Conservation (phyloP, 2,329 filamentous ascomycete species). For the Epichloe elymi region DNA sequence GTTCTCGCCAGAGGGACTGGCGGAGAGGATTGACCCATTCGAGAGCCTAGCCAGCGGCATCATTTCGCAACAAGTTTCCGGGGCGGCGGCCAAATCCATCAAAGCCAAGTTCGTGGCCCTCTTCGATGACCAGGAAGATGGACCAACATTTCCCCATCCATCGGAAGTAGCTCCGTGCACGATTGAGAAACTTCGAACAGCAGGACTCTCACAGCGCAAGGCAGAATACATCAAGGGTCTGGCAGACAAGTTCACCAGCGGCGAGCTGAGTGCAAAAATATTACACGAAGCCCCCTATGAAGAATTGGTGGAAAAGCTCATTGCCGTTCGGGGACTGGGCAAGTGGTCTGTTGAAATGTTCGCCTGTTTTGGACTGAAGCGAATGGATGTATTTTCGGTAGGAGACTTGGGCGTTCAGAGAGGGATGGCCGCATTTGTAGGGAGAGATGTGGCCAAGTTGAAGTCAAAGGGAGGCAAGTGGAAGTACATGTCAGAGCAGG, state of each 20-base stretch:
- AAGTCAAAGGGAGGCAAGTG: constrained; percentile 77
- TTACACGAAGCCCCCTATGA: constrained; percentile 73
- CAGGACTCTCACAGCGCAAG: constrained; percentile 85
- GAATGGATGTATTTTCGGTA: constrained; percentile 84
- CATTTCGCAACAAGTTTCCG: constrained; percentile 92
- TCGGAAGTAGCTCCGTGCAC: constrained; percentile 52
- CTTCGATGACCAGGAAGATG: constrained; percentile 37
- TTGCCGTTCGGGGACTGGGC: constrained; percentile 76
- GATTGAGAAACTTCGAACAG: constrained; percentile 60
- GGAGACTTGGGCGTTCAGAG: constrained; percentile 90
- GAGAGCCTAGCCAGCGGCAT: constrained; percentile 72
- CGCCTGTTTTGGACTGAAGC: constrained; percentile 85
- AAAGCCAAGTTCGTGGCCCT: constrained; percentile 70
- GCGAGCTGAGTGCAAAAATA: constrained; percentile 64
- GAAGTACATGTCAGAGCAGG: constrained; percentile 93
- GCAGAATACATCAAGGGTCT: constrained; percentile 88
- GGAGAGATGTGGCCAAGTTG: constrained; percentile 70
- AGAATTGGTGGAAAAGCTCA: constrained; percentile 68
- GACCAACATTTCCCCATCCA: constrained; percentile 56
- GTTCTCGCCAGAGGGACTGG: constrained; percentile 72
- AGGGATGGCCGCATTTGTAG: constrained; percentile 81
- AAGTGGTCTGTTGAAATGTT: constrained; percentile 98
- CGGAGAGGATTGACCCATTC: constrained; percentile 80
- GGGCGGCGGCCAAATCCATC: constrained; percentile 80
- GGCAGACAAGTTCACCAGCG: constrained; percentile 63